phyloP scores from a whole-genome alignment of 305 asterid genomes.

The Solanum hybrid region DNA sequence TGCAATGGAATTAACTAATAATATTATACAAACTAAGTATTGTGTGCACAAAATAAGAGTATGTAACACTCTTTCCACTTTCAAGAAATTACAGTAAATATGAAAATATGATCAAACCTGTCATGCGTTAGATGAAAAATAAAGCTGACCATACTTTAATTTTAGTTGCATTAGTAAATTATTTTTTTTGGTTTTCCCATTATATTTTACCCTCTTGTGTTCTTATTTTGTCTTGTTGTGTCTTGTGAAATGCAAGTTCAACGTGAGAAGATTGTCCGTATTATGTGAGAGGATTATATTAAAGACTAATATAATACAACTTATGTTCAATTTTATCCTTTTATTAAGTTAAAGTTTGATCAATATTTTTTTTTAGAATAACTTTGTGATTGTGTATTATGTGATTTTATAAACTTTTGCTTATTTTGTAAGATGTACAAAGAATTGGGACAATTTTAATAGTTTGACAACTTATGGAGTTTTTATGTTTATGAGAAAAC shows the following conservation, averaged over 20 bases:
- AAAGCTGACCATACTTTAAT: neutral
- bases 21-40: too few species aligned
- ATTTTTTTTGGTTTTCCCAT: neutral
- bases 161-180: neutral
- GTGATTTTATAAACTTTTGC: neutral
- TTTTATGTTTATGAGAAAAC: neutral
- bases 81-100: too few species aligned
- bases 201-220: neutral
- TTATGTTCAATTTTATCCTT: too few species aligned
- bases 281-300: neutral
- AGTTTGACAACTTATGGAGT: neutral
- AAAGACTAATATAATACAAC: neutral
- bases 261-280: neutral
- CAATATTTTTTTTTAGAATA: neutral
- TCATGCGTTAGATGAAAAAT: neutral
- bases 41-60: neutral
- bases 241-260: neutral
- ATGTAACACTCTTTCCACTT: too few species aligned
- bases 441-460: neutral
- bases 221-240: neutral
- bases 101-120: too few species aligned
- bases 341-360: neutral
- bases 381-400: neutral
- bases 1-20: neutral
- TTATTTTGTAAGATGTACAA: neutral